A percentile compares a stretch with the other conserved stretches of the same genome.
These are phyloP conservation scores for Colletotrichum paranaense DNA, from an alignment of 2,329 filamentous ascomycete genomes.

Conservation along the genomic window DNA sequence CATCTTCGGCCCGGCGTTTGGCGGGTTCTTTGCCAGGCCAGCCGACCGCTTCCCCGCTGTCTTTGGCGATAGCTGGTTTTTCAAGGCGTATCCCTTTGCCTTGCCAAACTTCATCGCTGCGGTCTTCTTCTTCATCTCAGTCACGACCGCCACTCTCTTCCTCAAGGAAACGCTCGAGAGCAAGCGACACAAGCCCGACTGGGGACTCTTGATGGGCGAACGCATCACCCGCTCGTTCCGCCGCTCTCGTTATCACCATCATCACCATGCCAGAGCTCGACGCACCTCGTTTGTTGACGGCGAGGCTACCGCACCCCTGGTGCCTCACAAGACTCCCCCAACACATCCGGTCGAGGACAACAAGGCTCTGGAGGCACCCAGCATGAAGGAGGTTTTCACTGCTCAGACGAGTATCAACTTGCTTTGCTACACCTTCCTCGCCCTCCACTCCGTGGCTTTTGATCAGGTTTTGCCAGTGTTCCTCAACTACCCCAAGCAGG, in stretches of 20 bases:
- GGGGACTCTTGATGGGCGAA: slow-evolving; percentile 79
- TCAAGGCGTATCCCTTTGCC: slow-evolving; percentile 83
- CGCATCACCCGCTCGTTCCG: slow-evolving; percentile 62
- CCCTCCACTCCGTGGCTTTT: slow-evolving; percentile 84
- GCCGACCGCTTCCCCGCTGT: slow-evolving; percentile 77
- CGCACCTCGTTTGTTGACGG: slow-evolving; percentile 64
- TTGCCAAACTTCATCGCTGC: slow-evolving; percentile 86
- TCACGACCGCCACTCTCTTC: slow-evolving; percentile 80
- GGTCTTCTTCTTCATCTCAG: slow-evolving; percentile 81
- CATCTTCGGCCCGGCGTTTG: slow-evolving; percentile 89
- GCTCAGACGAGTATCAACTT: slow-evolving; percentile 81
- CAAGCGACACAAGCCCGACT: slow-evolving; percentile 76
- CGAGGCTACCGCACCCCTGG: slow-evolving; percentile 67
- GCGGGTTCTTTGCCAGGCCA: slow-evolving; percentile 87
- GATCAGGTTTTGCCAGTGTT: slow-evolving; percentile 92
- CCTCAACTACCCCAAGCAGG: slow-evolving; percentile 76
- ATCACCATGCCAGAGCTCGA: slow-evolving; percentile 43
- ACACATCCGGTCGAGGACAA: slow-evolving; percentile 38
- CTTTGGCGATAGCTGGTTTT: slow-evolving; percentile 75
- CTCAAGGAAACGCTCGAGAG: slow-evolving; percentile 86
- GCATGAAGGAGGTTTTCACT: slow-evolving; percentile 75
- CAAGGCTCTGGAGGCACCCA: slow-evolving; percentile 38
- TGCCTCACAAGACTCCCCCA: slow-evolving; percentile 49
- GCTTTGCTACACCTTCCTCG: slow-evolving; percentile 81
- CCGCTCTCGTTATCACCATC: slow-evolving; percentile 39